Base-by-base conservation (phyloP, 2,329 filamentous ascomycete genomes). In the Thelonectria discophora region DNA sequence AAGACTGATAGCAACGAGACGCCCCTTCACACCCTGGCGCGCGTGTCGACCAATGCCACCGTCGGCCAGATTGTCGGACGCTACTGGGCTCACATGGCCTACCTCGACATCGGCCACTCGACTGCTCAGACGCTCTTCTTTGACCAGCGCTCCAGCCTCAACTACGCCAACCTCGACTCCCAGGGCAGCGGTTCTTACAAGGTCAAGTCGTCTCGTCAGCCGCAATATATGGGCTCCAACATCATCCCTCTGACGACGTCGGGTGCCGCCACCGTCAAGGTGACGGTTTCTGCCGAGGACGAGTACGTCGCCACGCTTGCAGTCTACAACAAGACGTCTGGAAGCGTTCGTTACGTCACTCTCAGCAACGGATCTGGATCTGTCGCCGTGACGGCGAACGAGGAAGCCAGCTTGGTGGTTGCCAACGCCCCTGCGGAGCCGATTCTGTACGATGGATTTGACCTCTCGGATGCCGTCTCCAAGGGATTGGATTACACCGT, bases 11-110 rank as follows among this genome's bases (percentile, higher is more conserved):
- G 80, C 70, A 80, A 84, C 65, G 81, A 84, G 68, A 83, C 81
- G 0, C 82, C 82, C 1, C 75, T 84, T 18, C 81, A 84, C 55
- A 75, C 77, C 2, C 73, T 84, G 2, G 72, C 78, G 17, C 76
- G 80, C 18, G 70, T 84, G 0, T 73, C 77, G 2, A 58, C 64
- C 8, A 70, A 67, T 32, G 60, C 73, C 20, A 72, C 69, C 17
- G 72, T 76, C 15, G 77, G 79, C 18, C 75, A 78, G 12, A 73
- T 84, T 9, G 78, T 85, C 8, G 81, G 77, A 3, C 72, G 75
- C 15, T 84, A 84, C 72, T 84, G 82, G 82, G 82, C 82, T 2
- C 78, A 78, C 60, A 85, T 85, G 82, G 82, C 82, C 5, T 82
- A 80, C 62, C 80, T 80, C 11, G 82, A 84, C 45, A 82, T 84